Conservation (phyloP, 2,329 filamentous ascomycete genomes). For the Aspergillus pseudoglaucus region DNA sequence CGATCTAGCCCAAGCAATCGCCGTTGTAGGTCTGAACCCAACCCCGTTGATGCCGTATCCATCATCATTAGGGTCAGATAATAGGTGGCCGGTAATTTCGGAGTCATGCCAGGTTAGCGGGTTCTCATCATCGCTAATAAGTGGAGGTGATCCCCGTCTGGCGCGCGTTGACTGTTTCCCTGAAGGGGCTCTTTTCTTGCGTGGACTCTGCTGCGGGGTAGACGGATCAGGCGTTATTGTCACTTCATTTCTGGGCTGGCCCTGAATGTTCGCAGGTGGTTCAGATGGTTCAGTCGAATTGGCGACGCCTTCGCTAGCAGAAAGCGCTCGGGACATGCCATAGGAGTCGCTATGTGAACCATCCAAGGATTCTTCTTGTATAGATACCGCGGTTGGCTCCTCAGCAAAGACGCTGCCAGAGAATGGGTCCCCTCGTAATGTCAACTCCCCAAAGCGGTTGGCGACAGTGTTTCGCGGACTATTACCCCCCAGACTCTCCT, state of each 20-base stretch:
- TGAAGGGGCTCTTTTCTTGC: conserved; percentile 16
- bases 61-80: conserved; percentile 53
- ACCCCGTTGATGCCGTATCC: conserved; percentile 59
- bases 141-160: conserved; percentile 29
- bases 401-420: conserved; percentile 9
- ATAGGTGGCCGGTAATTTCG: conserved; percentile 57
- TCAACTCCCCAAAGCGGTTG: conserved; percentile 34
- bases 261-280: conserved; percentile 4
- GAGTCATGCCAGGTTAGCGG: conserved; percentile 50
- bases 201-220: conserved; percentile 16
- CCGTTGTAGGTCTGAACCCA: conserved; percentile 56
- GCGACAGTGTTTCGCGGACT: conserved; percentile 36
- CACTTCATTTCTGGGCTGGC: conserved; percentile 4
- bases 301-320: conserved; percentile 5
- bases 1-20: conserved; percentile 50
- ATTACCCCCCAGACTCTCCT: conserved; percentile 25
- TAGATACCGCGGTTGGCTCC: conserved; percentile 3
- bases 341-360: conserved; percentile 4
- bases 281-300: conserved; percentile 7
- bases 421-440: conserved; percentile 28
- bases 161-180: conserved; percentile 20
- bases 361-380: conserved; percentile 10
- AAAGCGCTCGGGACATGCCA: conserved; percentile 15
- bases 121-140: conserved; percentile 19
- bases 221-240: conserved; percentile 10